A percentile compares a stretch with the other conserved stretches of the same genome.
These are phyloP conservation scores for Colletotrichum viniferum DNA, from an alignment of 2,329 filamentous ascomycete genomes.

Conservation along the genomic window DNA sequence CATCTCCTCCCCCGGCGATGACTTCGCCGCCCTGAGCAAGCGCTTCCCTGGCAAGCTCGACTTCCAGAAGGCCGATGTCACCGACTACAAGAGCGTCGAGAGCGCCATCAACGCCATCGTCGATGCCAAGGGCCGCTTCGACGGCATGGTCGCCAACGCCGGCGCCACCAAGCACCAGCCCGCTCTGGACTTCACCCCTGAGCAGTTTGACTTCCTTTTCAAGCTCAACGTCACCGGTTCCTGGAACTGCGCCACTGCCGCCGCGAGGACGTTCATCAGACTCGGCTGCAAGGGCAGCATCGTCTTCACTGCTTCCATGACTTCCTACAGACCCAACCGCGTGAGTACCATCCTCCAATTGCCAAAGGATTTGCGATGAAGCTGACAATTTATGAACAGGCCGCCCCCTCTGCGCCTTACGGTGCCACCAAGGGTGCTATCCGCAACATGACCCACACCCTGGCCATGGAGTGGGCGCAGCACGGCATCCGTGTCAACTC, in stretches of 20 bases:
- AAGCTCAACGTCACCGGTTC: slow-evolving; percentile 52
- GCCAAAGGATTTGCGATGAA: too few relatives aligned
- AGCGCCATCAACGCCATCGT: slow-evolving; percentile 45
- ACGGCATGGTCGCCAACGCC: slow-evolving; percentile 37
- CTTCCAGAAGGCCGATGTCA: slow-evolving; percentile 52
- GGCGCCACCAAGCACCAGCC: slow-evolving; percentile 38
- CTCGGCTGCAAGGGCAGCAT: slow-evolving; percentile 37
- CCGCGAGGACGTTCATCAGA: slow-evolving; percentile 44
- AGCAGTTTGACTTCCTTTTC: slow-evolving; percentile 11
- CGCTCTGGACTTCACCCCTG: slow-evolving; percentile 42
- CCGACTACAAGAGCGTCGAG: slow-evolving; percentile 42
- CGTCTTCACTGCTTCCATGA: slow-evolving; percentile 53
- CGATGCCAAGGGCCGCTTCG: slow-evolving; percentile 39
- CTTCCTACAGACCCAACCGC: slow-evolving; percentile 51
- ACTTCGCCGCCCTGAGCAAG: slow-evolving; percentile 39
- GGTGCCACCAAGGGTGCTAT: slow-evolving; percentile 49
- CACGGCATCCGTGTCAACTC: slow-evolving; percentile 51
- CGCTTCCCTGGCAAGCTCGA: slow-evolving; percentile 44
- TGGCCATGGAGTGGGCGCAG: slow-evolving; percentile 53
- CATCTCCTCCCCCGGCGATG: slow-evolving; percentile 38
- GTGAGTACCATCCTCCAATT: slow-evolving; percentile 21
- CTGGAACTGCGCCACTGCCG: slow-evolving; percentile 49
- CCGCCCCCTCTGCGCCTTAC: slow-evolving; percentile 55
- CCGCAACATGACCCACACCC: slow-evolving; percentile 42
- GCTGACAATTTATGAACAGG: slow-evolving; percentile 19